A percentile compares a stretch with the other conserved stretches of the same genome.
phyloP scores from a whole-genome alignment of 1,139 yeast species.

The Keqinozyma sinolaborantium region DNA sequence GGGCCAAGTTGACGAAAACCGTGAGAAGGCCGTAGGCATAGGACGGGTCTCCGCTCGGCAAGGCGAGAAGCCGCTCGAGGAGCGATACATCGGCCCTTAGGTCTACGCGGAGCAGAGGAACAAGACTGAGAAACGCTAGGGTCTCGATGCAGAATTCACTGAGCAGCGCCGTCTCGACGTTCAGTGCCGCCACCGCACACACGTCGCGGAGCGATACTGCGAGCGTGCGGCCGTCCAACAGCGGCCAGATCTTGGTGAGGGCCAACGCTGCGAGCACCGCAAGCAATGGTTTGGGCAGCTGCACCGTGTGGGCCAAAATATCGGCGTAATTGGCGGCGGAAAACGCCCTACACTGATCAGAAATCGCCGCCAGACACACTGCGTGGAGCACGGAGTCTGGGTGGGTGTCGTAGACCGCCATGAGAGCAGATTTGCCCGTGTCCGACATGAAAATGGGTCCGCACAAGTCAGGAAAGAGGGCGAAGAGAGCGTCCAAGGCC shows the following conservation, averaged over 20 bases:
- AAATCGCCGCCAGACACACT: constrained; percentile 32
- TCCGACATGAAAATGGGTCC: background rate
- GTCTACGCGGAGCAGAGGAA: constrained; percentile 22
- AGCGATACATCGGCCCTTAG: constrained; percentile 31
- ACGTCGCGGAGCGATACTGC: constrained; percentile 17
- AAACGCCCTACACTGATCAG: constrained; percentile 32
- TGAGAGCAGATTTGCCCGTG: background rate
- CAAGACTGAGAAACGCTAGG: constrained; percentile 44
- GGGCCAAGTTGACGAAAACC: constrained; percentile 34
- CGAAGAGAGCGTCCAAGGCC: background rate
- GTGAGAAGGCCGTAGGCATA: constrained; percentile 35
- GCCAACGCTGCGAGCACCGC: constrained; percentile 30
- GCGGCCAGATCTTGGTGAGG: constrained; percentile 43
- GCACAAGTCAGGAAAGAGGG: background rate
- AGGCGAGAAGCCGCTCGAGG: constrained; percentile 16
- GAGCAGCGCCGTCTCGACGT: constrained; percentile 11
- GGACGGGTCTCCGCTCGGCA: constrained; percentile 5
- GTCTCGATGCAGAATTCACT: constrained; percentile 37
- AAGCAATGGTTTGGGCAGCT: constrained; percentile 14
- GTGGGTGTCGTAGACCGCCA: background rate
- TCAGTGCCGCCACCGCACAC: constrained; percentile 13
- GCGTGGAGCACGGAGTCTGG: constrained; percentile 16
- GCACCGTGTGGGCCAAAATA: constrained; percentile 21
- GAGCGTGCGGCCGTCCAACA: constrained; percentile 24
- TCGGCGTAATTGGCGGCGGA: constrained; percentile 26